Evolutionary conservation across 192 early-diverging fungal genomes (phyloP).

Genomic region (Rhizoclosmatium sp.): DNA sequence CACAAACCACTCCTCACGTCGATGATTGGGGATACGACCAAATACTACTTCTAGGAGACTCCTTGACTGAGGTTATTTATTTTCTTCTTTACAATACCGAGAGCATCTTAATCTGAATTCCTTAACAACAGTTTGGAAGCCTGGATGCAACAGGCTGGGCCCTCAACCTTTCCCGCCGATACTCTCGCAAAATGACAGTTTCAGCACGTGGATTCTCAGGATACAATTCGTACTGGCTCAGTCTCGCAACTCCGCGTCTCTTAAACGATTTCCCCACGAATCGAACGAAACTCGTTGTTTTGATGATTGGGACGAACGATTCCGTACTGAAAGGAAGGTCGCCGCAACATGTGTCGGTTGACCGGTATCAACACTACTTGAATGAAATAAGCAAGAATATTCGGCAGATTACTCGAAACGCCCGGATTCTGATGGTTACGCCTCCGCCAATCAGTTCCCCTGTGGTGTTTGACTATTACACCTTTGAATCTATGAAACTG

Average conservation of each 20-base stretch:
- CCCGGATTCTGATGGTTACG: conserved; percentile 72
- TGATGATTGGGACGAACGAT: conserved; percentile 89
- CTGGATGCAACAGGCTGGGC: not conserved
- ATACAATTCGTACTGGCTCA: conserved; percentile 22
- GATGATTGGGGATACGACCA: not conserved
- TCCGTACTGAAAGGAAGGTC: conserved; percentile 44
- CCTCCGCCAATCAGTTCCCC: conserved; percentile 71
- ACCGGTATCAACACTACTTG: conserved; percentile 62
- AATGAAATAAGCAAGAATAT: conserved; percentile 62
- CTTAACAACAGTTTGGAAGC: not conserved
- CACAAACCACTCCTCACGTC: not conserved
- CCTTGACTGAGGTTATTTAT: not conserved
- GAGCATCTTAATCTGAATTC: not conserved
- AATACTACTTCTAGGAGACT: not conserved
- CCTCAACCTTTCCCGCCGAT: not conserved
- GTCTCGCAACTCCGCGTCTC: not conserved
- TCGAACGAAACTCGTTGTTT: conserved; percentile 54
- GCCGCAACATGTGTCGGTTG: conserved; percentile 67
- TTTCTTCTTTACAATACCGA: not conserved
- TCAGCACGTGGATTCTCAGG: not conserved
- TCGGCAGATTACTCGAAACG: conserved; percentile 63
- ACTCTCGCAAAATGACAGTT: not conserved
- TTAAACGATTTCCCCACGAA: not conserved
- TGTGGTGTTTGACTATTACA: conserved; percentile 27
- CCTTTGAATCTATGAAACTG: not conserved